Percentiles rank a stretch among this genome's conserved stretches.
These are phyloP conservation scores for Penicillium bialowiezense DNA, from an alignment of 495 filamentous ascomycete genomes.

Conservation along the genomic window DNA sequence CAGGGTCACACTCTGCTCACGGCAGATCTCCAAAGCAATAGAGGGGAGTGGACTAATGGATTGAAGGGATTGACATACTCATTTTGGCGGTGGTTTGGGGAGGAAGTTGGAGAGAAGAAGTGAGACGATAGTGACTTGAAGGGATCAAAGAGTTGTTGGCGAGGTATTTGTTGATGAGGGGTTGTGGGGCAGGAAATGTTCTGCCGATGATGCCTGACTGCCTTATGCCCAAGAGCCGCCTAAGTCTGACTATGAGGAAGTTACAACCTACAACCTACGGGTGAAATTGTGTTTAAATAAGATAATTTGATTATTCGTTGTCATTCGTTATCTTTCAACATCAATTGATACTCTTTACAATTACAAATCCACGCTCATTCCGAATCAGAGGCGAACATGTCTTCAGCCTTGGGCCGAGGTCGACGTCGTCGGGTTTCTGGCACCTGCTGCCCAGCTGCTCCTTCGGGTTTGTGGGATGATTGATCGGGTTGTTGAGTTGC, in stretches of 20 bases:
- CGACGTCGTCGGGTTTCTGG: slow-evolving; percentile 32
- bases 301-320: background rate
- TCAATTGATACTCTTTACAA: slow-evolving; percentile 15
- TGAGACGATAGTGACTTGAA: slow-evolving; percentile 12
- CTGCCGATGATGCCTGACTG: slow-evolving; percentile 22
- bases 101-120: background rate
- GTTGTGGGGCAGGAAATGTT: slow-evolving; percentile 30
- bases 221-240: slow-evolving; percentile 15
- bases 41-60: no score
- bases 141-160: slow-evolving; percentile 4
- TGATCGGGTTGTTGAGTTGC: slow-evolving; percentile 12
- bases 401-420: slow-evolving; percentile 78
- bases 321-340: background rate
- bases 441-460: slow-evolving; percentile 8
- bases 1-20: slow-evolving; percentile 11
- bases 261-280: no score
- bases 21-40: no score
- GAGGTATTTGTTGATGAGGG: slow-evolving; percentile 34
- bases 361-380: slow-evolving; percentile 29
- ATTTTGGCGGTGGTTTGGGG: slow-evolving; percentile 30
- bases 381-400: slow-evolving; percentile 84
- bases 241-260: no score
- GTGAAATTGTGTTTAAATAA: background rate
- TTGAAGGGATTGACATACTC: no score
- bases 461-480: slow-evolving; percentile 17